Percentiles rank a stretch among this genome's conserved stretches.
Evolutionary conservation across 805 yeast species (phyloP).

Genomic region (Kluyveromyces nonfermentans): DNA sequence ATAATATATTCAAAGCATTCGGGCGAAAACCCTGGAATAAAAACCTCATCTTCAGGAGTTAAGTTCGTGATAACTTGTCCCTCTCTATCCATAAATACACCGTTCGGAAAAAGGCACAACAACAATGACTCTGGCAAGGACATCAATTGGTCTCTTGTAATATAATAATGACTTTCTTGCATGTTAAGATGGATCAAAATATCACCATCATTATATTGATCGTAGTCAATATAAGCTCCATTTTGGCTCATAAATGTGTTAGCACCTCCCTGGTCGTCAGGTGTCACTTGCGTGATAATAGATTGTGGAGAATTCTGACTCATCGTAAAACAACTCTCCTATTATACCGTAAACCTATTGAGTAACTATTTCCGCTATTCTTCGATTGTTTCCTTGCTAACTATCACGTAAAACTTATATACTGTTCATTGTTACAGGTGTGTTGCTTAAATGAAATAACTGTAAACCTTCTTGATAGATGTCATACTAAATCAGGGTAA

Average conservation of each 20-base stretch:
- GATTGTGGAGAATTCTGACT: slow-evolving; percentile 16
- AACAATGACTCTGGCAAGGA: slow-evolving; percentile 84
- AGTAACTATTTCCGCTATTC: too few relatives aligned
- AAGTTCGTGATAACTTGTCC: slow-evolving; percentile 73
- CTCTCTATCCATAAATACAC: slow-evolving; percentile 68
- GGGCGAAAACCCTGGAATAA: slow-evolving; percentile 73
- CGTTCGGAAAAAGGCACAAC: slow-evolving; percentile 81
- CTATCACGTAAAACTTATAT: too few relatives aligned
- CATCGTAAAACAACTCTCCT: neutral
- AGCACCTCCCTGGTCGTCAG: slow-evolving; percentile 23
- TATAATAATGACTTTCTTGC: slow-evolving; percentile 62
- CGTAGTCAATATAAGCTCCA: slow-evolving; percentile 8
- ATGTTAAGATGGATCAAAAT: slow-evolving; percentile 69
- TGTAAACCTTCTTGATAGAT: too few relatives aligned
- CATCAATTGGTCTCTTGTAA: slow-evolving; percentile 84
- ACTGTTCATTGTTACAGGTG: too few relatives aligned
- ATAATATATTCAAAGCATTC: slow-evolving; percentile 78
- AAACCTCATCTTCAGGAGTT: slow-evolving; percentile 71
- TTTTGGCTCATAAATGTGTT: slow-evolving; percentile 2
- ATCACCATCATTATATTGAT: slow-evolving; percentile 29
- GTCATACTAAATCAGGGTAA: too few relatives aligned
- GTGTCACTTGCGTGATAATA: slow-evolving; percentile 67
- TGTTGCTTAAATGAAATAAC: too few relatives aligned
- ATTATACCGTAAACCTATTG: neutral
- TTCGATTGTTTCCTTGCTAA: neutral